A percentile compares a stretch with the other conserved stretches of the same genome.
phyloP scores from a whole-genome alignment of 768 basidiomycete species.

The Tylopilus plumbeoviolaceoides region DNA sequence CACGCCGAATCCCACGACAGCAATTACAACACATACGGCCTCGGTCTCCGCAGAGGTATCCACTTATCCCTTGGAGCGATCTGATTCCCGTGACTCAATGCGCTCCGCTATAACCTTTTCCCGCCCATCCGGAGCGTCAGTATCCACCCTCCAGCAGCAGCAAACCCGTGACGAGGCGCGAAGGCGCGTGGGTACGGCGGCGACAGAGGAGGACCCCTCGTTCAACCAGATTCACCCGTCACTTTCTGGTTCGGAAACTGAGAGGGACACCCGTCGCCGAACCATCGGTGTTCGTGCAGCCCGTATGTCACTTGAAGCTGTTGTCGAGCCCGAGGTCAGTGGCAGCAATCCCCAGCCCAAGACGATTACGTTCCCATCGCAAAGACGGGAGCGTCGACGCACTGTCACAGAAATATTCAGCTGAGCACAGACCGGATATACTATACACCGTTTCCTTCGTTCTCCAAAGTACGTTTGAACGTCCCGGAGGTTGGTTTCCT shows the following conservation, averaged over 20 bases:
- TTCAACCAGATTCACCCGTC: slow-evolving; percentile 21
- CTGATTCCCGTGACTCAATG: slow-evolving; percentile 44
- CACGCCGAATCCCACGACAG: slow-evolving; percentile 61
- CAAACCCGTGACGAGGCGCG: slow-evolving; percentile 36
- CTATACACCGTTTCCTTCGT: slow-evolving; percentile 7
- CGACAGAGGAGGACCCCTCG: slow-evolving; percentile 22
- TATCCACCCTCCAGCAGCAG: slow-evolving; percentile 55
- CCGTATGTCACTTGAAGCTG: slow-evolving; percentile 44
- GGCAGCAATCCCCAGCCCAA: slow-evolving; percentile 33
- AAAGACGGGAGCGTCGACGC: slow-evolving; percentile 41
- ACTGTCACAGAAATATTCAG: slow-evolving; percentile 50
- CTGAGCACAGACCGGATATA: slow-evolving; percentile 13
- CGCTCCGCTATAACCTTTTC: slow-evolving; percentile 61
- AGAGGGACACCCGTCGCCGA: slow-evolving; percentile 39
- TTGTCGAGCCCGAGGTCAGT: slow-evolving; percentile 28
- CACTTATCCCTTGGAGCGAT: slow-evolving; percentile 35
- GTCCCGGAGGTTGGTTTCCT: background rate
- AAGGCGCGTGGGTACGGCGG: slow-evolving; percentile 30
- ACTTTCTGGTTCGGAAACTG: slow-evolving; percentile 48
- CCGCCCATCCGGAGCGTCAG: slow-evolving; percentile 51
- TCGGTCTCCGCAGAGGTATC: slow-evolving; percentile 40
- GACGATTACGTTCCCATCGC: slow-evolving; percentile 32
- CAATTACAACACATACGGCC: slow-evolving; percentile 61
- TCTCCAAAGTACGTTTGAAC: slow-evolving; percentile 15
- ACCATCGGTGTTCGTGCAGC: slow-evolving; percentile 38